Base-by-base conservation (phyloP, 2,329 filamentous ascomycete species). In the Paracoccidioides lutzii region DNA sequence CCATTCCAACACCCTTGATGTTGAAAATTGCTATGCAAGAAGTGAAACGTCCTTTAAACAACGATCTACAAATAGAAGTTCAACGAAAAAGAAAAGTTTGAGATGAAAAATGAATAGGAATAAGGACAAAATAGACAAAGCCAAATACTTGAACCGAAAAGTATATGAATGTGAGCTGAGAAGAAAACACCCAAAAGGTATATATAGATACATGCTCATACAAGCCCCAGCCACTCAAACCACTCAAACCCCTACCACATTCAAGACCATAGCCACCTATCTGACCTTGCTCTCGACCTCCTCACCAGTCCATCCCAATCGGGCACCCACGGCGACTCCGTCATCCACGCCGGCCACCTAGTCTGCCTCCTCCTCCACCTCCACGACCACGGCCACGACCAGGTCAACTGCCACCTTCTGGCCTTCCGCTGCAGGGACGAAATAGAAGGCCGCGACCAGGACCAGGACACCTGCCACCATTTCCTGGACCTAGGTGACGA, bases 281-380 rank as follows among this genome's bases (percentile, higher is more conserved):
- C 49, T 15, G 51, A 53, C 41, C 22, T 49, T 30, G 45, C 22
- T 40, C 48, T 57, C 6, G 38, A 38, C 33, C 28, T 15, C 4
- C 35, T 30, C 22, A 49, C 45, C 15, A 52, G 41, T 35, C 10
- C 49, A 40, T 52, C 49, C 49, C 49, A 52, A 52, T 52, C 49
- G 10, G 49, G 49, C 22, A 52, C 49, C 49, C 49, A 52, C 37
- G 49, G 49, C 15, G 35, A 40, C 22, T 40, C 35, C 5, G 30
- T 53, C 12, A 56, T 57, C 49, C 28, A 59, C 30, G 41, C 40
- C 14, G 52, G 58, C 63, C 60, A 66, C 8, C 58, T 43, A n/a
- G 48, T 48, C 44, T n/a, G 22, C 22, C 37, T 59, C 52, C 50
- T 55, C 45, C 53, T 45, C 54, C 56, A 44, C 28, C 51, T 53